Conservation (phyloP, 345 rosid genomes). For the Pistacia vera region DNA sequence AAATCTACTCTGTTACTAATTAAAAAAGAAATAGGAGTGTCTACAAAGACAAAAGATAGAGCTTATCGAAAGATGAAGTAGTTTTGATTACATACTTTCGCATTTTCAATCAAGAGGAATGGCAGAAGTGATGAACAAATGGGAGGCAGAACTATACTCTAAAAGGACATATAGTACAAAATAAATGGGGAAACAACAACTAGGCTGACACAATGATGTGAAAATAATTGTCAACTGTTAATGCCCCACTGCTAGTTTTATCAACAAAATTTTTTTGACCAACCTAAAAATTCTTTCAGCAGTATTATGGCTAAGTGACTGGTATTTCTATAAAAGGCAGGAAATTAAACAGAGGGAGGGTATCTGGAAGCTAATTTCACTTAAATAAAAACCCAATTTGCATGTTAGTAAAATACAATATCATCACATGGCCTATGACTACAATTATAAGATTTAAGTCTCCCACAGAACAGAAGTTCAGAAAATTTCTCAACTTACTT, state of each 20-base stretch:
- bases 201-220: neutral
- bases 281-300: neutral
- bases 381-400: neutral
- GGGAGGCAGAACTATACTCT: neutral
- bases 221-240: neutral
- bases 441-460: neutral
- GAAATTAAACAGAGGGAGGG: neutral
- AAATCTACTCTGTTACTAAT: neutral
- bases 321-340: neutral
- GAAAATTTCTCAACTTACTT: conserved; percentile 64
- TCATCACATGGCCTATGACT: neutral
- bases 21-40: neutral
- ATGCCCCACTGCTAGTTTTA: neutral
- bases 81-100: too few relatives aligned
- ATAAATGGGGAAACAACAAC: neutral
- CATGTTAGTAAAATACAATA: neutral
- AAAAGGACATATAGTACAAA: neutral
- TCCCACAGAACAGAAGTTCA: neutral
- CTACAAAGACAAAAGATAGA: neutral
- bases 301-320: neutral
- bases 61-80: neutral
- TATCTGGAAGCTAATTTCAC: conserved; percentile 2
- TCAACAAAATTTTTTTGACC: neutral
- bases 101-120: neutral
- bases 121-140: neutral